Evolutionary conservation across 2,329 filamentous ascomycete species (phyloP), one percentile per base, ranked within the genome.

Genomic region (Macrophomina phaseolina): DNA sequence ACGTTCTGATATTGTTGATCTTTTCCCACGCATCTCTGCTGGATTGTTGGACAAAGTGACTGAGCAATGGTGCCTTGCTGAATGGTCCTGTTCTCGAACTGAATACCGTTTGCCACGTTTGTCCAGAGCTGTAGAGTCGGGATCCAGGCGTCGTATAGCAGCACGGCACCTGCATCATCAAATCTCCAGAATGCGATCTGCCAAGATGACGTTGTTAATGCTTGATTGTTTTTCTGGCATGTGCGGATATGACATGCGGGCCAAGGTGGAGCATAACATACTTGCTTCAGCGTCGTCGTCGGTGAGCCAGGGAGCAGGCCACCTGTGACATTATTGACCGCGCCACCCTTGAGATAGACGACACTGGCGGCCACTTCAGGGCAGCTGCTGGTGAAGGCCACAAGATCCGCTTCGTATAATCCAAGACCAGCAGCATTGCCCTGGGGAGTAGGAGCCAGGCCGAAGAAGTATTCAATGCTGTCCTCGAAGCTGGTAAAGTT

Each of bases 171-270:
- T 4, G 75, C 68, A 2, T 79, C 73, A 67, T 83, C 80, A 67
- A 85, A 81, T 38, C 76, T 78, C 81, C 81, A 85, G 68, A 84
- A 85, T 0, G 81, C 79, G 11, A 81, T 63, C 68, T 73, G 34
- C 3, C 36, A 9, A 46, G n/a, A 16, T 28, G 2, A 42, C 11
- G 4, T 9, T 2, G 18, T 38, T n/a, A 38, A 36, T 12, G 2
- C 8, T 11, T 5, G 18, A 30, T 14, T 12, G 16, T 4, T 14
- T 7, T 16, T 23, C 32, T 11, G 1, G 23, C 23, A 23, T 23
- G 23, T 18, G 18, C 18, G 18, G 18, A 18, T 18, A 1, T 23
- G 23, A 23, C 23, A 23, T 23, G 23, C 23, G 23, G 23, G 23
- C 23, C 23, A 7, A 18, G 14, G n/a, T 32, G 3, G 23, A 30